Evolutionary conservation across 2,329 filamentous ascomycete species (phyloP).

Genomic region (Phaeosphaeria sp.): DNA sequence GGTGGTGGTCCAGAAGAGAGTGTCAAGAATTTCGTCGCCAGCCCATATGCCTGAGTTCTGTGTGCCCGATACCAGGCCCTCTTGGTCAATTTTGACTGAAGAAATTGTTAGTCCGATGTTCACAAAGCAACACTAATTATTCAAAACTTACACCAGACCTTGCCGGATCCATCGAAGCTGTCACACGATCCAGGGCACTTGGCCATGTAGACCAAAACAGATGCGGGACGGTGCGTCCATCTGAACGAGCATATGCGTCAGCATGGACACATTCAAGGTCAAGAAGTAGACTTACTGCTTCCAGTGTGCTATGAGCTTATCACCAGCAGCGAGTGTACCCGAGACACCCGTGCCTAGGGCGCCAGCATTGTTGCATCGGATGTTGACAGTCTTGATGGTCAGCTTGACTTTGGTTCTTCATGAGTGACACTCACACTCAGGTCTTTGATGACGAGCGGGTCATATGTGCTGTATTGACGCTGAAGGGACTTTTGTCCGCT

Average conservation of each 20-base stretch:
- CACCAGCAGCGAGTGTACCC: constrained; percentile 57
- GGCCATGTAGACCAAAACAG: constrained; percentile 62
- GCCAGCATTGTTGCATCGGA: constrained; percentile 42
- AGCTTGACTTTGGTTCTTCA: not conserved
- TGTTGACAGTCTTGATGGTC: constrained; percentile 28
- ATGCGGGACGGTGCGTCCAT: constrained; percentile 61
- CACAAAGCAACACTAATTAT: not conserved
- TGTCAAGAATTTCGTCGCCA: constrained; percentile 54
- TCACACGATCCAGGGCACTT: constrained; percentile 57
- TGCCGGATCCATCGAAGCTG: constrained; percentile 58
- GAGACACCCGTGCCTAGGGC: constrained; percentile 41
- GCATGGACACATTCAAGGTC: not conserved
- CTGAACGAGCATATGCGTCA: not conserved
- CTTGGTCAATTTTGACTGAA: constrained; percentile 62
- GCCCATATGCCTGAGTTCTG: constrained; percentile 58
- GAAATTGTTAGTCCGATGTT: not conserved
- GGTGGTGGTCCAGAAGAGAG: constrained; percentile 57
- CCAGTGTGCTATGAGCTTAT: constrained; percentile 59
- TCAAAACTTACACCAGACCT: constrained; percentile 51
- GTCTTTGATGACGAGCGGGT: constrained; percentile 35
- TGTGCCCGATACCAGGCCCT: constrained; percentile 55
- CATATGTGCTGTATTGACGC: constrained; percentile 35
- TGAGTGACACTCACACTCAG: constrained; percentile 22
- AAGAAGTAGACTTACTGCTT: constrained; percentile 51
- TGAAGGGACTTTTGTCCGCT: constrained; percentile 35